A percentile compares a stretch with the other conserved stretches of the same genome.
Evolutionary conservation across 2,329 filamentous ascomycete species (phyloP).

Genomic region (Penicillium corylophilum): DNA sequence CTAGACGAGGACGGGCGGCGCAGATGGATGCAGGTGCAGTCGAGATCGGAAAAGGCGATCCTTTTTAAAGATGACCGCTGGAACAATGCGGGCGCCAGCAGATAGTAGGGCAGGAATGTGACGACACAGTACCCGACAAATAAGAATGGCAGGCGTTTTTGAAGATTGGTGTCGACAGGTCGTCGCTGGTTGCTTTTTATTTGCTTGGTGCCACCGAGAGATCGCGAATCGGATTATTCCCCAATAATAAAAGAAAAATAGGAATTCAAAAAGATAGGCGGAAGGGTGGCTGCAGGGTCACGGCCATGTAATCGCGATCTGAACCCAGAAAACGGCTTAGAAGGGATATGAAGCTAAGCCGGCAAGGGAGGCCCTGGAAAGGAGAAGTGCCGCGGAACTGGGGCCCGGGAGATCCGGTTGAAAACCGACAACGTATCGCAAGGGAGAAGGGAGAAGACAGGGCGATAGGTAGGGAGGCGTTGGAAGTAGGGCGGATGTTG

Average conservation of each 20-base stretch:
- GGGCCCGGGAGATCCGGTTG: conserved; percentile 28
- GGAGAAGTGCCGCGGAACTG: conserved; percentile 28
- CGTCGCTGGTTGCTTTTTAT: conserved; percentile 27
- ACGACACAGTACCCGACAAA: conserved; percentile 24
- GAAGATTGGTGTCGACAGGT: conserved; percentile 16
- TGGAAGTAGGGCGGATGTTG: conserved; percentile 7
- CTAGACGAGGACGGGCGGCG: conserved; percentile 28
- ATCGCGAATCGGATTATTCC: conserved; percentile 13
- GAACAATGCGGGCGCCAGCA: conserved; percentile 24
- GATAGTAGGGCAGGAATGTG: conserved; percentile 36
- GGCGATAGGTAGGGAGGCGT: conserved; percentile 18
- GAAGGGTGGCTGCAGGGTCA: conserved; percentile 27
- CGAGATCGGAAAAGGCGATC: conserved; percentile 37
- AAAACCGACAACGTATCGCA: conserved; percentile 31
- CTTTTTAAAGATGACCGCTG: conserved; percentile 36
- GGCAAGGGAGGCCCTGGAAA: conserved; percentile 27
- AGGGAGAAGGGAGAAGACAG: conserved; percentile 35
- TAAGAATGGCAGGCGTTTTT: conserved; percentile 13
- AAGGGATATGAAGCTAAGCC: conserved; percentile 25
- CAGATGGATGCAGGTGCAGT: conserved; percentile 32
- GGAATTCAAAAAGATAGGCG: conserved; percentile 20
- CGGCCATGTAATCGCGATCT: conserved; percentile 27
- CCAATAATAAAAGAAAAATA: conserved; percentile 6
- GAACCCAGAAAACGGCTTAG: conserved; percentile 21
- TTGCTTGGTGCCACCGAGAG: conserved; percentile 9